Base-by-base conservation (phyloP, 345 rosid species). In the Gossypium turneri region DNA sequence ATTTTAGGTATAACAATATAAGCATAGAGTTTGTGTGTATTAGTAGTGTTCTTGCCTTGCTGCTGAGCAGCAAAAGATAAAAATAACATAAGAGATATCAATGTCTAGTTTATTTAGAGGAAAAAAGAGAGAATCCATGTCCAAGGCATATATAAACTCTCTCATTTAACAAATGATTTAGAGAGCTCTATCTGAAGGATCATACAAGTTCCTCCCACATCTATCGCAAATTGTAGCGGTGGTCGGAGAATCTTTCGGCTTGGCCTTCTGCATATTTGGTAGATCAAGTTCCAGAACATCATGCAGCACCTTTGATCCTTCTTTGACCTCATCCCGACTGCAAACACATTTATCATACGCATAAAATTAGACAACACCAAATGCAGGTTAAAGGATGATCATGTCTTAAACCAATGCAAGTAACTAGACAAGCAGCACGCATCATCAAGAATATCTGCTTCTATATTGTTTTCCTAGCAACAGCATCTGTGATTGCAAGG, bases 251-350 rank as follows among this genome's bases (percentile, higher is more conserved):
- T 73, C 52, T 60, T 80, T 82, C 62, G 90, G 81, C 76, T 85
- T 88, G 50, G 53, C 69, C 80, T 85, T 83, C 69, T n/a, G 76
- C 87, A 94, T 72, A 20, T 80, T 80, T 7, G 92, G 86, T 65
- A 94, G 76, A 81, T 94, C 98, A 24, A 80, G 75, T 67, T 88
- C 94, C 81, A 92, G 86, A 74, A 94, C 97, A 77, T 90, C 93
- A 2, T 56, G 82, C 73, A 94, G 87, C 24, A 88, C 92, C 82
- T 86, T 88, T 17, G 87, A 79, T 29, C 90, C 97, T 86, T 88
- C 86, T 70, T 78, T 80, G 45, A 92, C 88, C 83, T 94, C 98
- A n/a, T 85, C 90, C 82, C 48, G 82, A 82, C 98, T 94, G 86
- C 59, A 76, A 82, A 58, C 29, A 19, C 10, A 64, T 6, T 69